phyloP scores from a whole-genome alignment of 2,329 filamentous ascomycete species.

The Ophidiomyces ophidiicola region DNA sequence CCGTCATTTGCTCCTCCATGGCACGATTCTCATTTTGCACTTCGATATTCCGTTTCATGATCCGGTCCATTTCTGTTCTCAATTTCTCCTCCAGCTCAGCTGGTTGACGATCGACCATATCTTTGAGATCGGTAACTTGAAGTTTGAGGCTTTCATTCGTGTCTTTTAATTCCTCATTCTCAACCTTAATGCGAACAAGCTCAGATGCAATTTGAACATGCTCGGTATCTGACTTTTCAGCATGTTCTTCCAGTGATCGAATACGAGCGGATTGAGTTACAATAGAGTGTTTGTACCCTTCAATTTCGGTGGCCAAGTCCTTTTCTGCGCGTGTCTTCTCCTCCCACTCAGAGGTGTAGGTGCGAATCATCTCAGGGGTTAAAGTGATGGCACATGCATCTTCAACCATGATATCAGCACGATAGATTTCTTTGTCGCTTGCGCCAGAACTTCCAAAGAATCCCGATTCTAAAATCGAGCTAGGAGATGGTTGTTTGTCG shows the following conservation, averaged over 20 bases:
- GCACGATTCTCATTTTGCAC: slow-evolving; percentile 86
- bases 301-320: slow-evolving; percentile 70
- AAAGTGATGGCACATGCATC: slow-evolving; percentile 85
- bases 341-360: slow-evolving; percentile 81
- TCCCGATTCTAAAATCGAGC: slow-evolving; percentile 83
- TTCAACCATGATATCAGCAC: slow-evolving; percentile 81
- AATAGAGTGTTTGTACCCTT: slow-evolving; percentile 56
- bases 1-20: slow-evolving; percentile 77
- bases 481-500: slow-evolving; percentile 82
- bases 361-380: slow-evolving; percentile 65
- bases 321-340: slow-evolving; percentile 74
- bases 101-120: slow-evolving; percentile 80
- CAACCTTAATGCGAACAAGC: slow-evolving; percentile 80
- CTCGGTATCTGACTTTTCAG: slow-evolving; percentile 78
- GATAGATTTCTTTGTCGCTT: slow-evolving; percentile 88
- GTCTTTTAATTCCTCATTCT: slow-evolving; percentile 80
- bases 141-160: slow-evolving; percentile 77
- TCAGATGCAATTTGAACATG: slow-evolving; percentile 86
- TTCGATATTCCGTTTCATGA: slow-evolving; percentile 84
- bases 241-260: slow-evolving; percentile 74
- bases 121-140: slow-evolving; percentile 72
- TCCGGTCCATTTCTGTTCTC: slow-evolving; percentile 72
- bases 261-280: slow-evolving; percentile 58
- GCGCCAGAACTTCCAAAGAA: slow-evolving; percentile 90
- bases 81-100: slow-evolving; percentile 73